Percentiles rank a stretch among this genome's conserved stretches.
These are phyloP conservation scores for Pseudogymnoascus sp. DNA, from an alignment of 2,329 filamentous ascomycete species.

Conservation along the genomic window DNA sequence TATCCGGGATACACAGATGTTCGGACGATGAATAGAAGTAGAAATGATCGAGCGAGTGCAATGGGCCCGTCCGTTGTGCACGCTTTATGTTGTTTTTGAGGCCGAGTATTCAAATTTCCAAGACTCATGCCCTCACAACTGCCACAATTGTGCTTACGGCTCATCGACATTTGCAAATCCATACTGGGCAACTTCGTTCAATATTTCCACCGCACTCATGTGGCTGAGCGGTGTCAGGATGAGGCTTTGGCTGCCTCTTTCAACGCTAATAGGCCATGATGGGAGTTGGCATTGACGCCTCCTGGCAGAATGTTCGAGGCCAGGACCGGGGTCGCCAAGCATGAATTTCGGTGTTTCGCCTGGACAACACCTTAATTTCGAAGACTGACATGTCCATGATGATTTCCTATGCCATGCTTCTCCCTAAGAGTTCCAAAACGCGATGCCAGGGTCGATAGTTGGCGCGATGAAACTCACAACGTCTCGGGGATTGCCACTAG, in stretches of 20 bases:
- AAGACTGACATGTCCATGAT: background rate
- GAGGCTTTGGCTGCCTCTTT: background rate
- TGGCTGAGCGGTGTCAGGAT: background rate
- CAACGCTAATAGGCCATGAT: background rate
- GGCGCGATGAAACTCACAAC: background rate
- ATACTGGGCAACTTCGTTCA: background rate
- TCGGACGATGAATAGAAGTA: background rate
- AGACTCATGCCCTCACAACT: background rate
- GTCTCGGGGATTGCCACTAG: background rate
- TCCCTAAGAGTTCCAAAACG: background rate
- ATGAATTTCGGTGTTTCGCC: background rate
- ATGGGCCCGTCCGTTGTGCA: background rate
- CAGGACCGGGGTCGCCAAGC: background rate
- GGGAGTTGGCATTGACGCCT: background rate
- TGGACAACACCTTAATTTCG: background rate
- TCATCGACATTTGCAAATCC: background rate
- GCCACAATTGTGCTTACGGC: background rate
- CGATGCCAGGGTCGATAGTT: background rate
- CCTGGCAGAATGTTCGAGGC: background rate
- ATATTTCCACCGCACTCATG: background rate
- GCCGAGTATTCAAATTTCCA: background rate
- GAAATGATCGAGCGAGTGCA: background rate
- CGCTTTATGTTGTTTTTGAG: background rate
- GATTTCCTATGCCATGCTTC: background rate
- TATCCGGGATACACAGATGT: background rate